phyloP scores from a whole-genome alignment of 805 yeast genomes.

The Zygotorulaspora sp. region DNA sequence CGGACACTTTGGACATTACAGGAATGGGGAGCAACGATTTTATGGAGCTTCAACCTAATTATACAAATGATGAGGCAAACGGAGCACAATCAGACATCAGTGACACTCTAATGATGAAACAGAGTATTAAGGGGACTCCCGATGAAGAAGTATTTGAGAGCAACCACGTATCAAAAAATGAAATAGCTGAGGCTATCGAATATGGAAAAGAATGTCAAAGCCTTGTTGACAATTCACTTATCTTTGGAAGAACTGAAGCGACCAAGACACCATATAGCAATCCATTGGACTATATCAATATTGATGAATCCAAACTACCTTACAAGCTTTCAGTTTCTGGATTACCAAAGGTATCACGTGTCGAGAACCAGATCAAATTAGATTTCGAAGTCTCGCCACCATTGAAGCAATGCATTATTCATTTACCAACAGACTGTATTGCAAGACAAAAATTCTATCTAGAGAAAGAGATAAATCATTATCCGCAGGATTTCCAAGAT shows the following conservation, averaged over 20 bases:
- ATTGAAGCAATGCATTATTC: constrained; percentile 56
- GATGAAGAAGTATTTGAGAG: constrained; percentile 4
- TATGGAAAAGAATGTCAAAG: constrained; percentile 18
- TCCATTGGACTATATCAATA: constrained; percentile 29
- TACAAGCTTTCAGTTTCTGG: constrained; percentile 52
- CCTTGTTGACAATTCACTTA: constrained; percentile 18
- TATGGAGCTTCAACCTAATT: constrained; percentile 2
- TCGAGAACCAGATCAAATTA: constrained; percentile 91
- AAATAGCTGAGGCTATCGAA: constrained; percentile 5
- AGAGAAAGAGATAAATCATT: constrained; percentile 36
- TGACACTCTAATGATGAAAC: constrained; percentile 5
- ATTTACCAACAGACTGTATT: constrained; percentile 81
- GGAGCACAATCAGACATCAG: constrained; percentile 5
- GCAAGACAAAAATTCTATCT: constrained; percentile 82
- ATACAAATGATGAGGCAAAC: constrained; percentile 2
- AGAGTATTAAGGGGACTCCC: neutral
- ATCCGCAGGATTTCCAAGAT: constrained; percentile 46
- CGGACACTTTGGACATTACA: constrained; percentile 18
- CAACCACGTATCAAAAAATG: constrained; percentile 4
- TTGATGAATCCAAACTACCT: constrained; percentile 32
- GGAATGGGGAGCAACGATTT: constrained; percentile 1
- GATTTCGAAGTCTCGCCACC: constrained; percentile 66
- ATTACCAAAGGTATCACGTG: constrained; percentile 80
- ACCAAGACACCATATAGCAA: constrained; percentile 19
- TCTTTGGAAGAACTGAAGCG: constrained; percentile 24